These are phyloP conservation scores for Sporothrix euskadiensis DNA, from an alignment of 2,329 filamentous ascomycete species.

Conservation along the genomic window DNA sequence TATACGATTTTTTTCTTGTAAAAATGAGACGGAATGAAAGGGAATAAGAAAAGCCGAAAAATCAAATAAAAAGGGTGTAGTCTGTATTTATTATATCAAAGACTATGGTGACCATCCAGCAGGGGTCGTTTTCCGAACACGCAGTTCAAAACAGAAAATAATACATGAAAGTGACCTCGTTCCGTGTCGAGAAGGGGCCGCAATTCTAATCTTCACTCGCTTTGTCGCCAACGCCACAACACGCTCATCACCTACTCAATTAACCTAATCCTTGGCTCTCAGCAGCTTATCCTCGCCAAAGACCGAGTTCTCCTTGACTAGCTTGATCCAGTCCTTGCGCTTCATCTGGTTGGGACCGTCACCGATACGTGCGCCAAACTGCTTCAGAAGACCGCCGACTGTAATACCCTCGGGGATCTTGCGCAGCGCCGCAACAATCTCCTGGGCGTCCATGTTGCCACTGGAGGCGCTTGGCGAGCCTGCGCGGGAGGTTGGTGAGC, in stretches of 20 bases:
- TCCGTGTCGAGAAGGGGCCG: no score
- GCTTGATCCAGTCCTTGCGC: slow-evolving; percentile 57
- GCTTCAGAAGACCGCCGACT: slow-evolving; percentile 55
- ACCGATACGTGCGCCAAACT: slow-evolving; percentile 56
- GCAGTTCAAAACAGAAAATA: not conserved
- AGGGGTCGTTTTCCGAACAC: not conserved
- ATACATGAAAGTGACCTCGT: not conserved
- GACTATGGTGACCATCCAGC: not conserved
- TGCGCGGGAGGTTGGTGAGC: slow-evolving; percentile 36
- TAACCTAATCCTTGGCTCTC: slow-evolving; percentile 35
- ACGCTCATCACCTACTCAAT: not conserved
- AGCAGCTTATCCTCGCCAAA: slow-evolving; percentile 60
- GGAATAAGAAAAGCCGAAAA: not conserved
- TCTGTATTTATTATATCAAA: not conserved
- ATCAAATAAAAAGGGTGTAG: not conserved
- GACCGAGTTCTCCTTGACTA: slow-evolving; percentile 58
- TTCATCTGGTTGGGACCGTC: slow-evolving; percentile 54
- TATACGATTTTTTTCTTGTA: not conserved
- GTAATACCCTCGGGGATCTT: slow-evolving; percentile 53
- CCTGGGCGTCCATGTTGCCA: slow-evolving; percentile 49
- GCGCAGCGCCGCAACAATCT: slow-evolving; percentile 57
- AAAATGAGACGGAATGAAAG: not conserved
- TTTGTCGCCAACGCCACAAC: not conserved
- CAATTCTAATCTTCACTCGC: not conserved
- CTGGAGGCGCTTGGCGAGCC: slow-evolving; percentile 37